Evolutionary conservation across 345 rosid genomes (phyloP).

Genomic region (Eucalyptus pauciflora): DNA sequence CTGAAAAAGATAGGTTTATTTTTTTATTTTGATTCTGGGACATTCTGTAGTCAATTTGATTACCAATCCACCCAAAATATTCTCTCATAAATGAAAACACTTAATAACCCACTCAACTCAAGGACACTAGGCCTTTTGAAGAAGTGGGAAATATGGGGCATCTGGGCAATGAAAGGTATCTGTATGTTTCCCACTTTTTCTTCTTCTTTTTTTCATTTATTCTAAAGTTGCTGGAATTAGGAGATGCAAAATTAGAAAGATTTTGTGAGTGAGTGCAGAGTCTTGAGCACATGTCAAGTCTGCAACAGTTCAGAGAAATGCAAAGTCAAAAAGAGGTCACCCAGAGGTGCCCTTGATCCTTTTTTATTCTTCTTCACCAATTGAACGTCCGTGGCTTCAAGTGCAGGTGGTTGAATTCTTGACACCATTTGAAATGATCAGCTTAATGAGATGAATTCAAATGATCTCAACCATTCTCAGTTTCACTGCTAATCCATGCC

Average conservation of each 20-base stretch:
- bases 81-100: background rate
- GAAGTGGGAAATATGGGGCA: background rate
- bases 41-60: background rate
- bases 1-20: background rate
- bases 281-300: background rate
- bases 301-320: background rate
- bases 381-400: background rate
- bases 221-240: background rate
- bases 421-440: background rate
- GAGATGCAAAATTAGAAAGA: background rate
- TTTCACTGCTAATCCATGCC: background rate
- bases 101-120: background rate
- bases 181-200: background rate
- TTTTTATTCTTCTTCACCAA: background rate
- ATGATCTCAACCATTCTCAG: background rate
- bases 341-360: background rate
- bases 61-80: background rate
- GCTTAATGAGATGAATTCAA: background rate
- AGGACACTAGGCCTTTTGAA: background rate
- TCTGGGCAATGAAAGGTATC: background rate
- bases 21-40: background rate
- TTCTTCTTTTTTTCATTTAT: background rate
- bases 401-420: background rate
- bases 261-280: background rate
- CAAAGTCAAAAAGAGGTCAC: background rate